These are phyloP conservation scores for Paulownia fortunei DNA, from an alignment of 257 asterid genomes.

Conservation along the genomic window DNA sequence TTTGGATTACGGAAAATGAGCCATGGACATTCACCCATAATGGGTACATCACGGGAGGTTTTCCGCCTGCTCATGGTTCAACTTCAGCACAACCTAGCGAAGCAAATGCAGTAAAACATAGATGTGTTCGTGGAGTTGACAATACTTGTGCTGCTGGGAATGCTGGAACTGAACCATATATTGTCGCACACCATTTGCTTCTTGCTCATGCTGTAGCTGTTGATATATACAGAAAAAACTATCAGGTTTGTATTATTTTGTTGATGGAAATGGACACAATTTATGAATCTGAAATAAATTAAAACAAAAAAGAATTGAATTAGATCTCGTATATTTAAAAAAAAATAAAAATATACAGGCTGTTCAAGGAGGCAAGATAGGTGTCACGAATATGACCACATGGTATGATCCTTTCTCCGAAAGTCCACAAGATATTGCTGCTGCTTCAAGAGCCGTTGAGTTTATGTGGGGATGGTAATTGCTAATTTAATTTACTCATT, in stretches of 20 bases:
- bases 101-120: too few species aligned
- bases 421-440: not conserved
- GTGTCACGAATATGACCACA: conserved; percentile 3
- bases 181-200: not conserved
- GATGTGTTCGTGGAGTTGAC: not conserved
- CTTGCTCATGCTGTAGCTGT: not conserved
- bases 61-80: too few species aligned
- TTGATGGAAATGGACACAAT: too few species aligned
- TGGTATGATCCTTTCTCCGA: conserved; percentile 18
- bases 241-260: too few species aligned
- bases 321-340: too few species aligned
- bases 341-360: not conserved
- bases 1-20: conserved; percentile 54
- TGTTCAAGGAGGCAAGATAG: conserved; percentile 30
- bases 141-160: not conserved
- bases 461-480: conserved; percentile 38
- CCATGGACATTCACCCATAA: conserved; percentile 26
- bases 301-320: too few species aligned
- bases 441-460: conserved; percentile 34
- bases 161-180: not conserved
- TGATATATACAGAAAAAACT: not conserved
- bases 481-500: not conserved
- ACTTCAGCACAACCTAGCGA: too few species aligned
- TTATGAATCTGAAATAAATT: too few species aligned
- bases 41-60: too few species aligned